Evolutionary conservation across 179 eudicot species (phyloP), one percentile per base, ranked within the genome.

Genomic region (Silene vulgaris): DNA sequence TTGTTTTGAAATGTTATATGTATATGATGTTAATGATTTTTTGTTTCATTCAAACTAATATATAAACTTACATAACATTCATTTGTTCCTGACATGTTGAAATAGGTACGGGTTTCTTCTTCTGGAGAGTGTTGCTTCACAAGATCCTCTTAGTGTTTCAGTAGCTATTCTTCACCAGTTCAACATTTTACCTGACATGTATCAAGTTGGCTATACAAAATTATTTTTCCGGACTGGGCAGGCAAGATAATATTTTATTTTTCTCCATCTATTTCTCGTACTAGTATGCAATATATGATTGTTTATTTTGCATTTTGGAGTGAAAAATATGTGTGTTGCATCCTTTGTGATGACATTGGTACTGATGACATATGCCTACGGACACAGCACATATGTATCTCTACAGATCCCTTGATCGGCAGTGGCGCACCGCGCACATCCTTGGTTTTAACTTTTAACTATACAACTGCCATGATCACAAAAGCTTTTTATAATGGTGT

Each of bases 131-230:
- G 87, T 86, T 60, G 91, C 93, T 48, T 84, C 88, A 63, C 97
- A 85, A 83, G 99, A 96, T 82, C 96, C 99, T 37, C 80, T 69
- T 59, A 90, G 97, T 74, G 94, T 89, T 64, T 96, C 98, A 21
- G 97, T 96, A 71, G 96, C 98, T 30, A 96, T 96, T 87, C 97
- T 96, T 78, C 96, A 93, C 69, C 98, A 96, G 81, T 96, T 96
- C 84, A 86, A 90, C 75, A 93, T 96, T 80, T 80, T 90, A 37
- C 98, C 97, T 20, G 98, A 96, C 80, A 84, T 96, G 99, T 96
- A 96, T 88, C 99, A 93, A 87, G 97, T 93, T 83, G 99, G 99
- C 65, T 96, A 91, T 75, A 96, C 99, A 79, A 96, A 96, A 69
- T 76, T 93, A 83, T 96, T 89, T 78, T 96, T 96, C 82, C 93